Conservation (phyloP, 2,329 filamentous ascomycete species). For the Ceratocystis colombiana region DNA sequence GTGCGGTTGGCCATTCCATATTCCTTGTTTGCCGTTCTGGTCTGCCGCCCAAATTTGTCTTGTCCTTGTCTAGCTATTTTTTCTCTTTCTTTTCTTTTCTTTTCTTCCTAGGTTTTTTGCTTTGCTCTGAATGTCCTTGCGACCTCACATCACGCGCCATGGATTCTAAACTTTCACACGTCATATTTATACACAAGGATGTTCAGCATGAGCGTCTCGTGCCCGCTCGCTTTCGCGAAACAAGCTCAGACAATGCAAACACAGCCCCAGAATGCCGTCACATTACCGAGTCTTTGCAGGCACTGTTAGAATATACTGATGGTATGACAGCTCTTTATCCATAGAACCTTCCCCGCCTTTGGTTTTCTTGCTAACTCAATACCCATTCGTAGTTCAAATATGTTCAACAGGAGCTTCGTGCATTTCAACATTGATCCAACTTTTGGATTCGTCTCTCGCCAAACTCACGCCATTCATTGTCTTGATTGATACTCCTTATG, state of each 20-base stretch:
- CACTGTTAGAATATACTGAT: slow-evolving; percentile 47
- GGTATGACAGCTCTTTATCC: slow-evolving; percentile 35
- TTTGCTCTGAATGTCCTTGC: slow-evolving; percentile 28
- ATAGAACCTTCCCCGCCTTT: slow-evolving; percentile 11
- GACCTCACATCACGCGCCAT: slow-evolving; percentile 40
- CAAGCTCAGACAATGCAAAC: slow-evolving; percentile 29
- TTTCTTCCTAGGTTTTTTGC: slow-evolving; percentile 27
- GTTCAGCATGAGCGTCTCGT: slow-evolving; percentile 41
- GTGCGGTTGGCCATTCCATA: slow-evolving; percentile 20
- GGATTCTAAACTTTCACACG: slow-evolving; percentile 48
- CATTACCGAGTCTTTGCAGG: slow-evolving; percentile 39
- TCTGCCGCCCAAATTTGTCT: slow-evolving; percentile 20
- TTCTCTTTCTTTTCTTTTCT: slow-evolving; percentile 35
- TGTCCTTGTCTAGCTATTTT: neutral
- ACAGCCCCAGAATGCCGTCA: slow-evolving; percentile 34
- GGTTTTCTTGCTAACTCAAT: slow-evolving; percentile 27
- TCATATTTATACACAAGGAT: slow-evolving; percentile 51
- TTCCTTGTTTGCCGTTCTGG: slow-evolving; percentile 14
- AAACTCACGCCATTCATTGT: slow-evolving; percentile 46
- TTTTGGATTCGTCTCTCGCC: slow-evolving; percentile 36
- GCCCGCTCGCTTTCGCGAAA: slow-evolving; percentile 28
- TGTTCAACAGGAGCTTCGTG: slow-evolving; percentile 46
- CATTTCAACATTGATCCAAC: slow-evolving; percentile 43
- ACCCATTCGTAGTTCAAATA: slow-evolving; percentile 39
- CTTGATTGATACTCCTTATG: slow-evolving; percentile 46